Conservation (phyloP, 2,329 filamentous ascomycete species). For the Elsinoe ampelina region DNA sequence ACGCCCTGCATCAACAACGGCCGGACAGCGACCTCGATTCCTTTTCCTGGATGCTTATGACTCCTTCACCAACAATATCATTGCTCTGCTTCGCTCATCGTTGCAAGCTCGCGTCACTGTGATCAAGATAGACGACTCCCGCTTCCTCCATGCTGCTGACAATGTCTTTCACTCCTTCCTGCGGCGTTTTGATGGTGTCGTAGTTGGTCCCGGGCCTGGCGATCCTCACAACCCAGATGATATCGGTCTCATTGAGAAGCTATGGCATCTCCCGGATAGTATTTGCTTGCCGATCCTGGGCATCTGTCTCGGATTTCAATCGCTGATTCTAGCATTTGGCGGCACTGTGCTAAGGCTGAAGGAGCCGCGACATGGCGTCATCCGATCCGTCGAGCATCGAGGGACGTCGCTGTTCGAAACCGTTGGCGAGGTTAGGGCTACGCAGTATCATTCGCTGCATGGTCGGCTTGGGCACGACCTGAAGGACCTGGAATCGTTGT, state of each 20-base stretch:
- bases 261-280: conserved; percentile 59
- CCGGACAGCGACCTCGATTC: conserved; percentile 32
- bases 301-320: conserved; percentile 85
- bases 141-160: conserved; percentile 27
- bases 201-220: conserved; percentile 86
- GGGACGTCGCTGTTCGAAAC: conserved; percentile 55
- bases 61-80: conserved; percentile 93
- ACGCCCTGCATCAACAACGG: conserved; percentile 4
- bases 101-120: conserved; percentile 56
- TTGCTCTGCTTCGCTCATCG: conserved; percentile 64
- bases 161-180: conserved; percentile 37
- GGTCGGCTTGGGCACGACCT: conserved; percentile 33
- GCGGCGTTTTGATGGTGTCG: conserved; percentile 66
- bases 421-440: conserved; percentile 55
- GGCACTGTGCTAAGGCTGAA: conserved; percentile 55
- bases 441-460: conserved; percentile 63
- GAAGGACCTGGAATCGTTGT: conserved; percentile 29
- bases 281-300: conserved; percentile 68
- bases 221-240: conserved; percentile 63
- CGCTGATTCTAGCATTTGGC: conserved; percentile 60
- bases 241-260: conserved; percentile 67
- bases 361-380: conserved; percentile 75
- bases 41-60: conserved; percentile 94
- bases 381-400: conserved; percentile 55
- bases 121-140: conserved; percentile 54